Evolutionary conservation across 2,329 filamentous ascomycete genomes (phyloP), one percentile per base, ranked within the genome.

Genomic region (Colletotrichum spinosum): DNA sequence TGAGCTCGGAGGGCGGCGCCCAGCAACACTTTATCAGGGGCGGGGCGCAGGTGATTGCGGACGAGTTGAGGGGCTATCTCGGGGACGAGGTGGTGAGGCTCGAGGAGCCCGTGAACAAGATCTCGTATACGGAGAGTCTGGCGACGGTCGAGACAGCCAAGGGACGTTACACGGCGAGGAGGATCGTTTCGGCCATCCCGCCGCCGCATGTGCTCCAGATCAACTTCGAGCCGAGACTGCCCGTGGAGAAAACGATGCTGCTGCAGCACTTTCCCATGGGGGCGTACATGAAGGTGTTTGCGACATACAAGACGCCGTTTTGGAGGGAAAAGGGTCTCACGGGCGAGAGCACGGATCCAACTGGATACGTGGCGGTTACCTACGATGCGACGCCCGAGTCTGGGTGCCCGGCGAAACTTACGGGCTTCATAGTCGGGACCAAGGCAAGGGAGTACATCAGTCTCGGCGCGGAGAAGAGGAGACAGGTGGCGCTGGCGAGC

Each of bases 231-330:
- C 69, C 69, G 9, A 41, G 57, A n/a, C 45, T 69, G 6, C 69
- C 66, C 12, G 25, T 55, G 13, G 54, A 65, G 45, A 67, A 67
- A 51, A 12, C 38, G 2, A 58, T 48, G 3, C 41, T 69, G 8
- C 62, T 60, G 2, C 57, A 61, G 44, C 51, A 70, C n/a, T 65
- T 58, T 55, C 69, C 67, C 17, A 65, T 61, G 63, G 57, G 60
- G 6, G 60, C 67, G 5, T 52, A 58, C 48, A 55, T 55, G 25
- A 68, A 69, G 37, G 52, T 58, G 38, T 68, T 55, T 34, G 67
- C 67, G 15, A 64, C 63, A 4, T 67, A 69, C 50, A 69, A 65
- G 49, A 69, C 54, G 8, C 55, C 48, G 0, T 62, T 68, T n/a
- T 69, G 68, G 68, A 41, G 55, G 8, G 67, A 60, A 7, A 65